phyloP scores from a whole-genome alignment of 441 rosid genomes.

The Populus hybrid region DNA sequence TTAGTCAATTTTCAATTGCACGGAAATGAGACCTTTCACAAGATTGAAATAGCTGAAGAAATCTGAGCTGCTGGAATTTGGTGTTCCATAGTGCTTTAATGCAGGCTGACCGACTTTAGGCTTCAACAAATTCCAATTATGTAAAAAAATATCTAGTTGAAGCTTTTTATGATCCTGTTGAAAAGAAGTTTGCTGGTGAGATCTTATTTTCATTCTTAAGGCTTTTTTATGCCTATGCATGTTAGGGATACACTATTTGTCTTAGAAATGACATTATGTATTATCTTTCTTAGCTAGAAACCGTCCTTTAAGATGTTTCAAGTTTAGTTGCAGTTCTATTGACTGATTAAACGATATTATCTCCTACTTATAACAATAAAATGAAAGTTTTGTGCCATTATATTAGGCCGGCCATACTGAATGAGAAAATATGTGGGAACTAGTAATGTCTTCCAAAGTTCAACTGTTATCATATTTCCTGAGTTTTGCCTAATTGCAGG shows the following conservation, averaged over 20 bases:
- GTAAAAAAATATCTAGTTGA: neutral
- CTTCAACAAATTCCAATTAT: neutral
- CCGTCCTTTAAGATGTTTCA: neutral
- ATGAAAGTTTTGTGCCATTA: neutral
- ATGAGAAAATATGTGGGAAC: neutral
- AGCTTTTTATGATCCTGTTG: neutral
- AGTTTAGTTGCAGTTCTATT: neutral
- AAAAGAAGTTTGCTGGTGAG: neutral
- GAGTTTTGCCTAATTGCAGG: constrained; percentile 37
- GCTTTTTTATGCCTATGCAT: neutral
- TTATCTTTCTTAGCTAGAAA: neutral
- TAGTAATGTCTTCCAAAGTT: neutral
- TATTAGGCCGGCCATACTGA: neutral
- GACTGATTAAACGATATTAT: neutral
- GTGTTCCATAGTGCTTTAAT: neutral
- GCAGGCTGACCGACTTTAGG: neutral
- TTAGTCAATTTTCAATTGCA: neutral
- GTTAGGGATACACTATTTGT: neutral
- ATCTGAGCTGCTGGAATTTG: neutral
- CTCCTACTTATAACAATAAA: neutral
- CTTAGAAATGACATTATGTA: neutral
- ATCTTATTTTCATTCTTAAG: neutral
- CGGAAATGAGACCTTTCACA: neutral
- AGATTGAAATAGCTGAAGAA: neutral
- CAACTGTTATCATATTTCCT: neutral